Evolutionary conservation across 2,329 filamentous ascomycete species (phyloP).

Genomic region (Aspergillus persii): DNA sequence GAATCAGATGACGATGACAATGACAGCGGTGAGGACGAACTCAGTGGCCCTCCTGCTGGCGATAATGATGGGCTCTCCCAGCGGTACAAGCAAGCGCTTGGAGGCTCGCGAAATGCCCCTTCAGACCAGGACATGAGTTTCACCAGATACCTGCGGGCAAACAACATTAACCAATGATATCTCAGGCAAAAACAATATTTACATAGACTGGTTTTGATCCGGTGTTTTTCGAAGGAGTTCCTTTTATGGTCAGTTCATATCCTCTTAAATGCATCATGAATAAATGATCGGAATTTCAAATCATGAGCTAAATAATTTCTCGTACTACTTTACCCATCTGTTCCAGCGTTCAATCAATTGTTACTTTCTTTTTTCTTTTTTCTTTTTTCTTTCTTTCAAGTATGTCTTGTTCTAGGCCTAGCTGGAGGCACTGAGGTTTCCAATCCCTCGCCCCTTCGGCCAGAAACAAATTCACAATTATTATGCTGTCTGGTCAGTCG

Average conservation of each 20-base stretch:
- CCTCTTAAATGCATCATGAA: neutral
- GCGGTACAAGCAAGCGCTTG: conserved; percentile 74
- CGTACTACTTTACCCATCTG: neutral
- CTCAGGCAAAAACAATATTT: neutral
- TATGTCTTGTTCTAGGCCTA: neutral
- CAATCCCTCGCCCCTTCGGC: neutral
- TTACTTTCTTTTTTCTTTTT: neutral
- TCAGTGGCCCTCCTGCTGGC: conserved; percentile 58
- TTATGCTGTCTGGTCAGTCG: neutral
- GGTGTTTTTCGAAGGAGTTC: neutral
- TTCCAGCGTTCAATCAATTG: neutral
- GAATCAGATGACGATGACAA: conserved; percentile 51
- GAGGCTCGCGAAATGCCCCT: conserved; percentile 45
- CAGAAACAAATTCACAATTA: neutral
- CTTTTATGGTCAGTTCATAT: neutral
- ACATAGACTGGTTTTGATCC: neutral
- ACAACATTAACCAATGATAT: conserved; percentile 31
- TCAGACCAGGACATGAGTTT: conserved; percentile 52
- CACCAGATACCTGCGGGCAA: conserved; percentile 47
- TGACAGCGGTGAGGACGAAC: conserved; percentile 56
- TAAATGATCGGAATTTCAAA: conserved; percentile 1
- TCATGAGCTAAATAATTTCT: neutral
- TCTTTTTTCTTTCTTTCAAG: too few relatives aligned
- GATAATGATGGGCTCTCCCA: conserved; percentile 67
- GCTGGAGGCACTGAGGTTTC: neutral